These are phyloP conservation scores for Venturia oleaginea DNA, from an alignment of 2,329 filamentous ascomycete species.

Conservation along the genomic window DNA sequence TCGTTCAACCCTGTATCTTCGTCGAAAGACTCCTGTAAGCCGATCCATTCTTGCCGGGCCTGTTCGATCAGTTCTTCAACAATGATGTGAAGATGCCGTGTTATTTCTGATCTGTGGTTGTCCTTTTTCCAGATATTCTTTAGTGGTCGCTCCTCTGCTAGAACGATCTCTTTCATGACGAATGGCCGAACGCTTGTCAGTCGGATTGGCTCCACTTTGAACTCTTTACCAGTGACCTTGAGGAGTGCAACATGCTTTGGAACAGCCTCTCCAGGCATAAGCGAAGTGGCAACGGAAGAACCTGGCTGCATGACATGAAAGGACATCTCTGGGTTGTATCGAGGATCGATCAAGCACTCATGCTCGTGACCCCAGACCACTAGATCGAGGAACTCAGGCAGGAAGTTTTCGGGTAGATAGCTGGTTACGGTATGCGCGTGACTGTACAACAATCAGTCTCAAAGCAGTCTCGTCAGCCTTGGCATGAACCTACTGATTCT, in stretches of 20 bases:
- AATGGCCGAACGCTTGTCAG: slow-evolving; percentile 88
- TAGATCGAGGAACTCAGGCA: slow-evolving; percentile 84
- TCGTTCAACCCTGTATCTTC: slow-evolving; percentile 43
- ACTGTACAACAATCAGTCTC: slow-evolving; percentile 20
- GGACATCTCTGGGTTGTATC: slow-evolving; percentile 72
- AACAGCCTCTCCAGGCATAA: slow-evolving; percentile 82
- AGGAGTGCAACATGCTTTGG: slow-evolving; percentile 85
- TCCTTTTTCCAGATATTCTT: slow-evolving; percentile 69
- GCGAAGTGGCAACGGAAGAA: slow-evolving; percentile 88
- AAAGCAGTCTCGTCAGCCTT: neutral
- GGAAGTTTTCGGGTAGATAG: slow-evolving; percentile 88
- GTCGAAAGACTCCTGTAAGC: slow-evolving; percentile 51
- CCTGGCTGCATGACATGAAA: slow-evolving; percentile 98
- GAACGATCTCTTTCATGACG: slow-evolving; percentile 70
- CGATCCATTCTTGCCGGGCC: slow-evolving; percentile 71
- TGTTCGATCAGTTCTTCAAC: slow-evolving; percentile 83
- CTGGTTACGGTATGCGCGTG: slow-evolving; percentile 83
- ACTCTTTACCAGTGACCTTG: slow-evolving; percentile 73
- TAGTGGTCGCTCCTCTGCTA: slow-evolving; percentile 68
- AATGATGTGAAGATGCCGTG: slow-evolving; percentile 62
- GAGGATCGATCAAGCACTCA: slow-evolving; percentile 83
- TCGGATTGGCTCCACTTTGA: slow-evolving; percentile 69
- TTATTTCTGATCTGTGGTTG: slow-evolving; percentile 75
- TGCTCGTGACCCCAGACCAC: slow-evolving; percentile 98
- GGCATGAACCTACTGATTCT: slow-evolving; percentile 58